Evolutionary conservation across 768 basidiomycete species (phyloP), one percentile per base, ranked within the genome.

Genomic region (Hirschioporus abietinus): DNA sequence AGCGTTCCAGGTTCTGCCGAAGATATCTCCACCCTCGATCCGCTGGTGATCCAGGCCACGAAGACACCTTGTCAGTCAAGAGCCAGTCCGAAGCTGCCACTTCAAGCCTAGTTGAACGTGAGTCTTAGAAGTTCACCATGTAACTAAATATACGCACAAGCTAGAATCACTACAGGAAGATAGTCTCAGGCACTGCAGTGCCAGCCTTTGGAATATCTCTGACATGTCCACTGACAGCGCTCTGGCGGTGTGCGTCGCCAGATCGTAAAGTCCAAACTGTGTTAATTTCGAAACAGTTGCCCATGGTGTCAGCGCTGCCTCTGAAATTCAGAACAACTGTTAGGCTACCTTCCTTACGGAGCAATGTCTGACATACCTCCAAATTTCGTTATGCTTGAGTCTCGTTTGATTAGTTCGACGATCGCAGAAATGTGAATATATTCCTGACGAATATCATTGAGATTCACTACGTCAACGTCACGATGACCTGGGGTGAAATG

Each of bases 1-100:
- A 86, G 62, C 89, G 86, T 66, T 89, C 86, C 68, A 98, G 80
- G 23, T 89, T 84, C 70, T 88, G 83, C 69, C 93, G 90, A 60
- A 99, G 83, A 75, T 95, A 95, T 72, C 91, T 84, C 92, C 95
- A 95, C 5, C 89, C 94, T 68, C 91, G 85, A 69, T 92, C 89
- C 36, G 88, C 84, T 20, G 88, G 80, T 7, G 90, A 84, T 4
- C 96, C 96, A 23, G 90, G 84, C 90, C 96, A 96, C 0, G 91
- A 89, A 1, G 88, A 83, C 10, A 92, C 83, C 67, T 88, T 86
- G 72, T 94, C 92, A 23, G 88, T 88, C 42, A 92, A 80, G 35
- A 98, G 81, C 95, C 96, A 98, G 69, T 90, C 87, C 15, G 42
- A 52, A 0, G 87, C 86, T 3, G 83, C 85, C 65, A 91, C 86